Evolutionary conservation across 371 early-diverging fungal genomes (phyloP), one percentile per base, ranked within the genome.

Genomic region (Rhizomucor pusillus): DNA sequence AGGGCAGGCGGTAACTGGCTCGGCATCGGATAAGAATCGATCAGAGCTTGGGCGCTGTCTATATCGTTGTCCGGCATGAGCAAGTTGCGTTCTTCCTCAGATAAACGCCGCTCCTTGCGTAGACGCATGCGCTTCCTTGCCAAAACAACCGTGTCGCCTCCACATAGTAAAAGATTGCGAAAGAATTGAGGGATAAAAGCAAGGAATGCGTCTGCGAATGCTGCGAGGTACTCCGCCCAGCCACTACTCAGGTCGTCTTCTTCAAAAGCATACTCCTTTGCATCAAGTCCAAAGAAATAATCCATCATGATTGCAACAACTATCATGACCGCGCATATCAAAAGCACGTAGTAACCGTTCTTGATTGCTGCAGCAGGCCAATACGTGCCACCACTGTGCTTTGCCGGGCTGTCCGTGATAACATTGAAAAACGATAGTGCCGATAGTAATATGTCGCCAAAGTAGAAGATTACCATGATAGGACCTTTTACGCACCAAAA

Each of bases 401-500:
- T 52, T 29, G 29, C 5, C 1, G 53, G 37, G 0, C 67, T 59
- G 16, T 69, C 67, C 2, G 62, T 67, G 49, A 78, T 78, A 5
- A 78, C 65, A 22, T 63, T 20, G 18, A 62, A 59, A 2, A 64
- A 65, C 2, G 54, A 52, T 14, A 78, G 48, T 9, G 63, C 34
- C 2, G 62, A 54, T 3, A 78, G 46, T 14, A 72, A 19, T 18
- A 74, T 59, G 25, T 78, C 78, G 16, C 75, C 78, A 56, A 67
- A 51, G 45, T 75, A 78, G 29, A 78, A 78, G 13, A 74, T 74
- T 9, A 68, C 57, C 78, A 74, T 74, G 43, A 77, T 74, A 0
- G 78, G 78, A 4, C 64, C 75, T 40, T 78, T 78, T 52, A 78
- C 75, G 39, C 71, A 78, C 78, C 78, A 78, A 56, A 78, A 78